Conservation (phyloP, 2,329 filamentous ascomycete genomes). For the Fusarium palustre region DNA sequence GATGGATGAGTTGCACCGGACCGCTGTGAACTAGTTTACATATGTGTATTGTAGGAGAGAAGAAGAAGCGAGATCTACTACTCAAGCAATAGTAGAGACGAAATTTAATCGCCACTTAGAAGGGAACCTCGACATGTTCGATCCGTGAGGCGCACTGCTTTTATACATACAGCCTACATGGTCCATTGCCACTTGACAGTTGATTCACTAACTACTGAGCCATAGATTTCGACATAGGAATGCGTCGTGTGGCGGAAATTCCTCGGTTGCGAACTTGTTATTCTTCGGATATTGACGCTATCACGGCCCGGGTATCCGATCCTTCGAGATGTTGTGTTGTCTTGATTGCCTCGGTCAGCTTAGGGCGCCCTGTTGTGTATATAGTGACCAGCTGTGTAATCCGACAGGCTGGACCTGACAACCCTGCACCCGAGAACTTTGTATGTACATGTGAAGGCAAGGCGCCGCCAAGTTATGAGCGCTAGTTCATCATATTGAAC, state of each 20-base stretch:
- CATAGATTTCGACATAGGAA: constrained; percentile 18
- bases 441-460: neutral
- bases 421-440: neutral
- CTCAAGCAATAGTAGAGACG: neutral
- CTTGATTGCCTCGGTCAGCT: constrained; percentile 7
- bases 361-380: constrained; percentile 9
- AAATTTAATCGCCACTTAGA: constrained; percentile 6
- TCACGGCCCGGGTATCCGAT: constrained; percentile 42
- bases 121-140: constrained; percentile 10
- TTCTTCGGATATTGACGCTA: constrained; percentile 43
- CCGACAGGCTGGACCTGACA: neutral
- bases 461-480: neutral
- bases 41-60: constrained; percentile 1
- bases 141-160: constrained; percentile 12
- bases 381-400: constrained; percentile 6
- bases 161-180: constrained; percentile 18
- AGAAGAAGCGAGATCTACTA: neutral
- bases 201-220: constrained; percentile 14
- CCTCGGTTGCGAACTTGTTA: constrained; percentile 40
- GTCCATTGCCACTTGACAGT: constrained; percentile 12
- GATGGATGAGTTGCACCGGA: neutral
- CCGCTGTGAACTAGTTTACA: neutral
- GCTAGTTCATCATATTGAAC: neutral
- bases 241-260: constrained; percentile 38
- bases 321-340: constrained; percentile 8